These are phyloP conservation scores for Skeletonema costatum DNA, from an alignment of 108 stramenopile genomes.

Conservation along the genomic window DNA sequence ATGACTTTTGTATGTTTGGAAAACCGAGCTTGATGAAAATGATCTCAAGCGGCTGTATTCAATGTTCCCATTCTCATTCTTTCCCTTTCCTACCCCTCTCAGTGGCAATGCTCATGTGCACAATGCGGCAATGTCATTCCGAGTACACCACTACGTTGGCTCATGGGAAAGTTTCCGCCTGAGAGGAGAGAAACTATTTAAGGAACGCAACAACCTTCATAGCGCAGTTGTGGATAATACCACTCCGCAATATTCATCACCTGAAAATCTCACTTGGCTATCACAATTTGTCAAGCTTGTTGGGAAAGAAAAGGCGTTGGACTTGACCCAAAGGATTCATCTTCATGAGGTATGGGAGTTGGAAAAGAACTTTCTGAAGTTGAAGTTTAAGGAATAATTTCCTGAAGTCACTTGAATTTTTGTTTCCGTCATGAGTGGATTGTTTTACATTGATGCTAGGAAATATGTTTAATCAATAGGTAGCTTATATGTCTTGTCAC, in stretches of 20 bases:
- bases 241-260: not conserved
- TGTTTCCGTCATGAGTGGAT: no score
- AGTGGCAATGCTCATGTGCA: not conserved
- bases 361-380: not conserved
- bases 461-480: no score
- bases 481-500: no score
- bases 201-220: not conserved
- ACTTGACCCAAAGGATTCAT: constrained; percentile 2
- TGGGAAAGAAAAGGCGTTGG: constrained; percentile 14
- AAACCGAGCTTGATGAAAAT: no score
- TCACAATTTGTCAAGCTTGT: constrained; percentile 13
- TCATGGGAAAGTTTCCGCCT: constrained; percentile 4
- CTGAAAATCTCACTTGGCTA: constrained; percentile 1
- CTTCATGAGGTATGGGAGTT: not conserved
- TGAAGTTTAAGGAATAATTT: not conserved
- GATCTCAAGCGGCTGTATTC: no score
- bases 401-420: no score
- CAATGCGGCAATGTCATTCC: constrained; percentile 11
- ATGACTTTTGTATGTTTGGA: no score
- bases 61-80: no score
- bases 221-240: not conserved
- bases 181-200: not conserved
- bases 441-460: no score
- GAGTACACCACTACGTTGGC: constrained; percentile 8
- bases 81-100: no score